A percentile compares a stretch with the other conserved stretches of the same genome.
Evolutionary conservation across 2,329 filamentous ascomycete genomes (phyloP).

Genomic region (Diplodia scrobiculata): DNA sequence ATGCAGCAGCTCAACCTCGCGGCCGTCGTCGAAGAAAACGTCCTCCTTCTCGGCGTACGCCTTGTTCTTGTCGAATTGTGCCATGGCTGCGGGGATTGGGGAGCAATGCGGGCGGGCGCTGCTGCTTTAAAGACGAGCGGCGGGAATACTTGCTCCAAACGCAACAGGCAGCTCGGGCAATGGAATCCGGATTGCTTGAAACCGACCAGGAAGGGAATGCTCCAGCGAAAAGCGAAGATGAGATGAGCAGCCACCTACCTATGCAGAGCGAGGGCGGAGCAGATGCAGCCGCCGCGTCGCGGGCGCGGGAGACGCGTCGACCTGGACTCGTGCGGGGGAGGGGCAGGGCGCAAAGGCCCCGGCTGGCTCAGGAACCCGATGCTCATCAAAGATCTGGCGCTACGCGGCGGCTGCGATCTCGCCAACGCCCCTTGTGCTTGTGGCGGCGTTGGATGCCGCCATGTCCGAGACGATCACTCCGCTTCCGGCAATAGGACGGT

Average conservation of each 20-base stretch:
- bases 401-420: slow-evolving; percentile 2
- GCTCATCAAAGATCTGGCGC: slow-evolving; percentile 13
- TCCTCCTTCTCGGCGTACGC: slow-evolving; percentile 53
- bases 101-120: background rate
- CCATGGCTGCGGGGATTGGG: slow-evolving; percentile 33
- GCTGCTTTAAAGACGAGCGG: background rate
- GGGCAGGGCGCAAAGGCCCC: slow-evolving; percentile 11
- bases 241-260: background rate
- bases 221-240: background rate
- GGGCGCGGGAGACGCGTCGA: slow-evolving; percentile 17
- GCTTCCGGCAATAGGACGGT: slow-evolving; percentile 1
- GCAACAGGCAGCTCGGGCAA: slow-evolving; percentile 8
- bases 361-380: slow-evolving; percentile 10
- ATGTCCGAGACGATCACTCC: slow-evolving; percentile 5
- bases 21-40: slow-evolving; percentile 64
- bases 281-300: background rate
- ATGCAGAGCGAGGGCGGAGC: background rate
- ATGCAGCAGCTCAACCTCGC: slow-evolving; percentile 72
- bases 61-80: slow-evolving; percentile 47
- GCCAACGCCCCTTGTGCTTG: background rate
- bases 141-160: slow-evolving; percentile 5
- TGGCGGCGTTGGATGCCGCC: slow-evolving; percentile 4
- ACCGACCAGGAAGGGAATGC: background rate
- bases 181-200: slow-evolving; percentile 18
- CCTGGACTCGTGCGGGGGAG: slow-evolving; percentile 18